These are phyloP conservation scores for Phellopilus nigrolimitatus DNA, from an alignment of 1,284 basidiomycete genomes.

Conservation along the genomic window DNA sequence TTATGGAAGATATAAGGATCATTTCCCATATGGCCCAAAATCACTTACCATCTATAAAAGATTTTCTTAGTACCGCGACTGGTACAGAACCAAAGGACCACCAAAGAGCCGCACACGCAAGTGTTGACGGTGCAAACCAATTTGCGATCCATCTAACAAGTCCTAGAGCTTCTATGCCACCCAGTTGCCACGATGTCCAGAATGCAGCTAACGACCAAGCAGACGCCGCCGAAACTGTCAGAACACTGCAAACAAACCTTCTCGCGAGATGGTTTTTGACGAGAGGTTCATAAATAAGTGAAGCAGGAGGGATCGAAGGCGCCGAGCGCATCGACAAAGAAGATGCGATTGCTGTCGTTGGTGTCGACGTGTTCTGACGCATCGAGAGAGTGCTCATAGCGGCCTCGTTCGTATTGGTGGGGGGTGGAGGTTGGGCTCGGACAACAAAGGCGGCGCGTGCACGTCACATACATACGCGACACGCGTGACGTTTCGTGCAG, in stretches of 20 bases:
- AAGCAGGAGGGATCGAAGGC: conserved; percentile 42
- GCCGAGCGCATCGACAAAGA: conserved; percentile 41
- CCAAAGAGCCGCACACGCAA: conserved; percentile 29
- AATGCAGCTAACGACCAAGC: conserved; percentile 41
- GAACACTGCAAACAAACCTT: conserved; percentile 48
- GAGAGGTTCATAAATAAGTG: conserved; percentile 54
- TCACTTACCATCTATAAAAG: conserved; percentile 47
- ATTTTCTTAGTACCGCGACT: conserved; percentile 48
- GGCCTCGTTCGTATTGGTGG: too few species aligned
- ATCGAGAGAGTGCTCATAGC: neutral
- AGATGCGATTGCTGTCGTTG: conserved; percentile 32
- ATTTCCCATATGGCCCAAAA: neutral
- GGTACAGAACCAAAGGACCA: conserved; percentile 45
- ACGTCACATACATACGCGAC: too few species aligned
- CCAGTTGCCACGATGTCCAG: conserved; percentile 33
- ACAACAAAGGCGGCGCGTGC: conserved; percentile 5
- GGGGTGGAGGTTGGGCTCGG: neutral
- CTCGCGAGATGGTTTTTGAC: conserved; percentile 52
- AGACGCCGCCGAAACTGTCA: conserved; percentile 44
- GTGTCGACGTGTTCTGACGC: conserved; percentile 20
- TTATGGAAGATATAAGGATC: conserved; percentile 8
- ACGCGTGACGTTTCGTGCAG: too few species aligned
- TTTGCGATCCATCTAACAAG: conserved; percentile 31
- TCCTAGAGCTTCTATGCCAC: conserved; percentile 30
- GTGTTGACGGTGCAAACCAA: conserved; percentile 36